Percentiles rank a stretch among this genome's conserved stretches.
Conservation (phyloP, 257 asterid species). For the Solanum acaule region DNA sequence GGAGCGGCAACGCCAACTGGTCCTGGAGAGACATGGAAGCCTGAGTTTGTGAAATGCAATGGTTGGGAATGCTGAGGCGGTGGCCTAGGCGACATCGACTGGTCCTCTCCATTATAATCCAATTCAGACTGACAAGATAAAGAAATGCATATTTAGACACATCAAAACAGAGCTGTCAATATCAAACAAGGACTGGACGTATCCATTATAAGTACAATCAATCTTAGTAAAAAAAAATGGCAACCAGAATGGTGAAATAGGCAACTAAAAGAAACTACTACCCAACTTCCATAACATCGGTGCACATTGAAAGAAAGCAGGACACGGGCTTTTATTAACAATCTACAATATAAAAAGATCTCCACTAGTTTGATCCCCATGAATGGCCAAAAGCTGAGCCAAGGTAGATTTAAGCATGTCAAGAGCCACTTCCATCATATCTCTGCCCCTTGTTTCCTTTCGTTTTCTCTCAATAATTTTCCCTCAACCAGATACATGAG, state of each 20-base stretch:
- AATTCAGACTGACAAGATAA: slow-evolving; percentile 24
- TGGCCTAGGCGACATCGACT: slow-evolving; percentile 33
- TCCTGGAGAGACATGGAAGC: slow-evolving; percentile 14
- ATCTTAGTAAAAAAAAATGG: background rate
- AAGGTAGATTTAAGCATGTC: background rate
- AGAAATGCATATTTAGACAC: background rate
- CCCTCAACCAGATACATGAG: background rate
- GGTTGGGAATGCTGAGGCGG: slow-evolving; percentile 23
- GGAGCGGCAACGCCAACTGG: slow-evolving; percentile 13
- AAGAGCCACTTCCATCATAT: background rate
- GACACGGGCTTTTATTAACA: background rate
- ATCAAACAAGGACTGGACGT: background rate
- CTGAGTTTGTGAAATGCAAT: slow-evolving; percentile 18
- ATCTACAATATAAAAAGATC: background rate
- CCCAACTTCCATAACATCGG: background rate
- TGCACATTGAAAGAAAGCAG: background rate
- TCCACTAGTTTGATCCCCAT: background rate
- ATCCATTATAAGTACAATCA: background rate
- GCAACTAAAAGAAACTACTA: background rate
- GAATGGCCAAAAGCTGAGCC: background rate
- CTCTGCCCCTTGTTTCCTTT: background rate
- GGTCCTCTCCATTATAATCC: slow-evolving; percentile 33
- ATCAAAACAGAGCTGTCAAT: background rate
- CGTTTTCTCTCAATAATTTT: background rate
- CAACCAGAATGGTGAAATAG: background rate